phyloP scores from a whole-genome alignment of 2,329 filamentous ascomycete species.

The Aureobasidium melanogenum region DNA sequence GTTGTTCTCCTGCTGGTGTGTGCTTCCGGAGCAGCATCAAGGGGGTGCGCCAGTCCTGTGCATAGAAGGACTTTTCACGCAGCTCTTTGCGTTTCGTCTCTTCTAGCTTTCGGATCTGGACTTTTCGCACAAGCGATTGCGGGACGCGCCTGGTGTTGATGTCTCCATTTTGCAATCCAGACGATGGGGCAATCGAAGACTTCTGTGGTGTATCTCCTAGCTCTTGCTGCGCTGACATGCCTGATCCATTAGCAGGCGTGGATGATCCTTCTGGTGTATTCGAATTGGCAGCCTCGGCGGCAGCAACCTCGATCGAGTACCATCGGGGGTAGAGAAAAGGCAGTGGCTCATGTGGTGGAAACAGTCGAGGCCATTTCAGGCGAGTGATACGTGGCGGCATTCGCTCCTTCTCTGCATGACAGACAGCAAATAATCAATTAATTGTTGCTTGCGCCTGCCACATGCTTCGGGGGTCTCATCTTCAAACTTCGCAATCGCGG shows the following conservation, averaged over 20 bases:
- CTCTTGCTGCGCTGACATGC: background rate
- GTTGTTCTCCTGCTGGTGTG: background rate
- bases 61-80: background rate
- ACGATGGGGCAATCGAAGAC: too few relatives aligned
- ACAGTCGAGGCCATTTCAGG: background rate
- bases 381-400: constrained; percentile 8
- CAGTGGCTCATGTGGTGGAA: background rate
- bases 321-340: constrained; percentile 6
- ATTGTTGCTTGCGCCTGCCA: background rate
- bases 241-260: background rate
- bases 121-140: background rate
- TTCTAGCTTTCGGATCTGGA: background rate
- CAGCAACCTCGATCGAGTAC: background rate
- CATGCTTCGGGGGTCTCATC: background rate
- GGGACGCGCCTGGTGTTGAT: background rate
- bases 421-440: background rate
- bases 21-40: background rate
- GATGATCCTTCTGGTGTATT: background rate
- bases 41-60: constrained; percentile 6
- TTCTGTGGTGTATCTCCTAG: background rate
- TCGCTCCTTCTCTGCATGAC: background rate
- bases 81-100: background rate
- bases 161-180: background rate
- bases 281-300: background rate
- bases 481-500: background rate